Conservation (phyloP, 148 eudicot species). For the Amaranthus hypochondriacus region DNA sequence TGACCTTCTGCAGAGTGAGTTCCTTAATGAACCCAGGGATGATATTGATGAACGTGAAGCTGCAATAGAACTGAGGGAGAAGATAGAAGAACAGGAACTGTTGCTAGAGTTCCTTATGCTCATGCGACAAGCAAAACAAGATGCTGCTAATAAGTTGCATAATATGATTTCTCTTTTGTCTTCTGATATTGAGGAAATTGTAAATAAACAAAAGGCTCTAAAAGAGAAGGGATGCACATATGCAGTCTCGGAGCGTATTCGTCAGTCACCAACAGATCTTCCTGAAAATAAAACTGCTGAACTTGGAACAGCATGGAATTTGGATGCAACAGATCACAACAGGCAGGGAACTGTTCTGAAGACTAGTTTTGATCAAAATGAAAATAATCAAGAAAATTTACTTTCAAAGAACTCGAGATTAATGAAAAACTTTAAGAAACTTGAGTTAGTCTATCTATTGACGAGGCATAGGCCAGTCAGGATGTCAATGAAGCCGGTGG, state of each 20-base stretch:
- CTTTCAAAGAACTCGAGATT: conserved; percentile 57
- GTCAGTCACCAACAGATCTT: conserved; percentile 31
- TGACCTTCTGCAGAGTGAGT: conserved; percentile 84
- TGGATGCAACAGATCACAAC: conserved; percentile 47
- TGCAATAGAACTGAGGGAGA: conserved; percentile 72
- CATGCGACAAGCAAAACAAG: conserved; percentile 67
- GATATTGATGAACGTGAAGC: conserved; percentile 78
- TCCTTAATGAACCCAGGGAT: conserved; percentile 69
- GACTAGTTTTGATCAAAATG: conserved; percentile 29
- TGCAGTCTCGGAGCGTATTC: conserved; percentile 29
- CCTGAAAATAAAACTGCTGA: conserved; percentile 26
- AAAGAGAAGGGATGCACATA: conserved; percentile 37
- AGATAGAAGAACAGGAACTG: conserved; percentile 80
- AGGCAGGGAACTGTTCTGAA: conserved; percentile 39
- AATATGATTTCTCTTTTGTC: conserved; percentile 65
- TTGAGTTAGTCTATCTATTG: conserved; percentile 77
- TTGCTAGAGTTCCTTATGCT: conserved; percentile 69
- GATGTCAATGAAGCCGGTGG: conserved; percentile 38
- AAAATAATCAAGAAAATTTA: conserved; percentile 36
- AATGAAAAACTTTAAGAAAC: conserved; percentile 77
- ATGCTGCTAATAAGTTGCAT: conserved; percentile 56
- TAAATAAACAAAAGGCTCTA: conserved; percentile 45
- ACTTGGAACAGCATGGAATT: conserved; percentile 36
- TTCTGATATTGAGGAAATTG: conserved; percentile 78
- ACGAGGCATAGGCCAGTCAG: conserved; percentile 58